Base-by-base conservation (phyloP, 2,329 filamentous ascomycete species). In the Eutypella sp. region DNA sequence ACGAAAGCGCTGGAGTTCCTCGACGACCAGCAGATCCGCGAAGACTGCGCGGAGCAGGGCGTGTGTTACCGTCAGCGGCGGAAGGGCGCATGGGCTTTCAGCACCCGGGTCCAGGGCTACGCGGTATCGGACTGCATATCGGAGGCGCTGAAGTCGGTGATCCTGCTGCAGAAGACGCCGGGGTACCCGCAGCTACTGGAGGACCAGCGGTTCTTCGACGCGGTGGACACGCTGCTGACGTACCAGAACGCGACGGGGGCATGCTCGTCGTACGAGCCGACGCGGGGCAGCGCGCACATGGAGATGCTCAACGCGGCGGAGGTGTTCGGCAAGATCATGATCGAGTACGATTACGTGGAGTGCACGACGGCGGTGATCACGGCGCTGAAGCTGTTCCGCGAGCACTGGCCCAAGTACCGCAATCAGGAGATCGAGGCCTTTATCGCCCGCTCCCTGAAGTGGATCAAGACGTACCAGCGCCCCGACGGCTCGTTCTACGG, bases 311-410 rank as follows among this genome's bases (percentile, higher is more conserved):
- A 99, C 60, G 92, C 92, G 0, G 93, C 93, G 2, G 93, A 99
- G 64, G 91, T 99, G 0, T 99, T 99, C 65, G 91, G 89, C 13
- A 80, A 84, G 18, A 99, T 99, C 69, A 99, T 99, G 93, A 85
- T 99, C 44, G 92, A 97, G 62, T 99, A 99, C 65, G 89, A 96
- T 64, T 97, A 99, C 61, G 90, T 92, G 0, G 93, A 99, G 67
- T 99, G 93, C 72, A 99, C 93, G 1, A 97, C 93, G 2, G 91
- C 93, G 1, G 89, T 90, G 24, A 87, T 99, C 3, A 96, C 89
- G 1, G 90, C 88, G 0, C 74, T 99, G 18, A 86, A 85, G 4
- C 74, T 92, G 2, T 97, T 97, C 72, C 79, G 81, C 54, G 78
- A 85, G 58, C 76, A 87, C 64, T 95, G 89, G 73, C 89, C 92